Conservation (phyloP, 1,139 yeast species). For the Yamadazyma sp. region DNA sequence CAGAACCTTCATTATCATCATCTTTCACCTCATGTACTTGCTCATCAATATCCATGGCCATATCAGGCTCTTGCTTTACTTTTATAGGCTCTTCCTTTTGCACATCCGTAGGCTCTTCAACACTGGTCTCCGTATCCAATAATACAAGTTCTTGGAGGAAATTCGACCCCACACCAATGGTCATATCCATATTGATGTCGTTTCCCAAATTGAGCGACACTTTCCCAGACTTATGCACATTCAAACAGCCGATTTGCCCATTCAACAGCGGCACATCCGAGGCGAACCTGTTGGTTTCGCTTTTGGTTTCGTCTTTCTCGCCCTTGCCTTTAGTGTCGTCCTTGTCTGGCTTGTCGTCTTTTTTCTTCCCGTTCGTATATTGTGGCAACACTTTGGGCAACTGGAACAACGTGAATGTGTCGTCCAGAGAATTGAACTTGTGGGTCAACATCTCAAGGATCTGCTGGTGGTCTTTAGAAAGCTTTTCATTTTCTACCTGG, state of each 20-base stretch:
- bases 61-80: slow-evolving; percentile 8
- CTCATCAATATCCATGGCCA: slow-evolving; percentile 23
- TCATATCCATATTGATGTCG: slow-evolving; percentile 60
- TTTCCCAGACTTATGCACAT: slow-evolving; percentile 81
- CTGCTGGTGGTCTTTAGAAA: slow-evolving; percentile 32
- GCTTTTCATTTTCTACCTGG: slow-evolving; percentile 30
- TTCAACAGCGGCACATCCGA: slow-evolving; percentile 15
- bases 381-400: slow-evolving; percentile 68
- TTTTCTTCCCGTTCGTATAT: too few species aligned
- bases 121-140: slow-evolving; percentile 34
- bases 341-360: neutral
- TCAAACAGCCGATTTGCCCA: slow-evolving; percentile 71
- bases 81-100: slow-evolving; percentile 3
- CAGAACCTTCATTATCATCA: slow-evolving; percentile 26
- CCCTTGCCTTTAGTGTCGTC: slow-evolving; percentile 3
- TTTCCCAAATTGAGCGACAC: slow-evolving; percentile 73
- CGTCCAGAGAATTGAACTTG: slow-evolving; percentile 19
- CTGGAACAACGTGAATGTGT: slow-evolving; percentile 56
- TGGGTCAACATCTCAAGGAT: slow-evolving; percentile 29
- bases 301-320: slow-evolving; percentile 11
- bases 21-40: slow-evolving; percentile 31
- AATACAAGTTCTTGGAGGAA: slow-evolving; percentile 75
- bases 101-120: neutral
- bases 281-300: slow-evolving; percentile 14
- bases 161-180: slow-evolving; percentile 70